Conservation (phyloP, 1,284 basidiomycete genomes). For the Ceratobasidium papillatum region DNA sequence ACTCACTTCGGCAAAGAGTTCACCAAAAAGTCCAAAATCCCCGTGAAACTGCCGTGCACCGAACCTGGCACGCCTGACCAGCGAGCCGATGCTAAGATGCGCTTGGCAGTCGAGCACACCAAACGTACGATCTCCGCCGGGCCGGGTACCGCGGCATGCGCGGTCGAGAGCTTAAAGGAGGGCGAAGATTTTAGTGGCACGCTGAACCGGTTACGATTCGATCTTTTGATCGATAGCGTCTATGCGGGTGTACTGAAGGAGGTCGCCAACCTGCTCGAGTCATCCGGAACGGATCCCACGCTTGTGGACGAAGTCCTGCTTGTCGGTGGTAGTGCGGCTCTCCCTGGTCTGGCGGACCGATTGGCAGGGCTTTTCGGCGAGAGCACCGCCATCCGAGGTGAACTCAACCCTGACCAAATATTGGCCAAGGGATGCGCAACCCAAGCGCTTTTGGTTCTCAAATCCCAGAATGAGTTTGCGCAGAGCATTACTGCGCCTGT, state of each 20-base stretch:
- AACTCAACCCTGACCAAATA: conserved; percentile 86
- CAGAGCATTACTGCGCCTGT: conserved; percentile 57
- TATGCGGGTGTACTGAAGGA: conserved; percentile 76
- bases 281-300: conserved; percentile 75
- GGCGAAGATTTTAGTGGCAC: conserved; percentile 91
- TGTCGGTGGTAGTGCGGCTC: conserved; percentile 85
- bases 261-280: conserved; percentile 68
- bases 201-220: conserved; percentile 95
- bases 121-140: conserved; percentile 93
- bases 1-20: conserved; percentile 96
- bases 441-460: conserved; percentile 76
- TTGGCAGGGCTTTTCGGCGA: conserved; percentile 77
- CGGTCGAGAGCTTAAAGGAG: conserved; percentile 93
- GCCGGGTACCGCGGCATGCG: conserved; percentile 86
- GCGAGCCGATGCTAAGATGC: conserved; percentile 92
- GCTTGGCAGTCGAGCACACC: conserved; percentile 92
- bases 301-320: conserved; percentile 92
- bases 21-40: conserved; percentile 92
- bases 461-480: not conserved
- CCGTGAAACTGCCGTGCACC: conserved; percentile 63
- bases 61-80: conserved; percentile 68
- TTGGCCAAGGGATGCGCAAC: conserved; percentile 89
- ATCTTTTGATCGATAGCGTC: conserved; percentile 80
- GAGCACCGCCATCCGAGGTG: conserved; percentile 63
- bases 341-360: conserved; percentile 85